Conservation (phyloP, 352 stramenopile genomes). For the Globisporangium apiculatum region DNA sequence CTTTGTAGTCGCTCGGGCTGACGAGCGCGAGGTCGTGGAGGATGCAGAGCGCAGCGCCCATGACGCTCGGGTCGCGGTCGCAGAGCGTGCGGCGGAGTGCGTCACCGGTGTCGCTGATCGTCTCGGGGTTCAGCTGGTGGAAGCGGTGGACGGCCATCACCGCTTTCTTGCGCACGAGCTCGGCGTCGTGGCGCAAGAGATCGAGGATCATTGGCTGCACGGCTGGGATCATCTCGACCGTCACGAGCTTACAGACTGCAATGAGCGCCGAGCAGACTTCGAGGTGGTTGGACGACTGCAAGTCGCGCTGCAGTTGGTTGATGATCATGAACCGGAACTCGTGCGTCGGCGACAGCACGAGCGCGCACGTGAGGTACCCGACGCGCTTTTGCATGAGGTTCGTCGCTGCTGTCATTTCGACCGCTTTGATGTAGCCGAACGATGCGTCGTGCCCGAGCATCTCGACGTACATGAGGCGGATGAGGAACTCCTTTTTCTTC, state of each 20-base stretch:
- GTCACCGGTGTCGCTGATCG: conserved; percentile 85
- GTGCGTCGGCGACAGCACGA: conserved; percentile 96
- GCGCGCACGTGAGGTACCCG: conserved; percentile 92
- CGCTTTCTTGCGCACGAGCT: conserved; percentile 98
- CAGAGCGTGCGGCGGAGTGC: conserved; percentile 95
- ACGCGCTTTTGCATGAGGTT: conserved; percentile 98
- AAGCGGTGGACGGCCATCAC: conserved; percentile 98
- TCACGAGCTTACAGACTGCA: conserved; percentile 95
- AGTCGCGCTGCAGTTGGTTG: conserved; percentile 97
- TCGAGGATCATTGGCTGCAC: conserved; percentile 94
- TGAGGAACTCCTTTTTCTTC: conserved; percentile 98
- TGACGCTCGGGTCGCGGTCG: conserved; percentile 98
- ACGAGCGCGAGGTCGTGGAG: conserved; percentile 90
- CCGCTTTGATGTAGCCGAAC: conserved; percentile 98
- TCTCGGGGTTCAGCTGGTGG: conserved; percentile 96
- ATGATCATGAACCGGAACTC: conserved; percentile 99
- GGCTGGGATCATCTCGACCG: conserved; percentile 97
- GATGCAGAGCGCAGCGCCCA: conserved; percentile 94
- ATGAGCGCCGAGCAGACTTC: conserved; percentile 95
- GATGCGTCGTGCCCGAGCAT: conserved; percentile 99
- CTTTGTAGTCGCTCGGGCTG: conserved; percentile 94
- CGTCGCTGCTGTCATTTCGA: conserved; percentile 96
- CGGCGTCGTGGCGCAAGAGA: conserved; percentile 92
- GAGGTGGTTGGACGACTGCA: conserved; percentile 88
- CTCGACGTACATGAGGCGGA: conserved; percentile 99